Evolutionary conservation across 75 land plant genomes (phyloP), one percentile per base, ranked within the genome.

Genomic region (Sequoiadendron giganteum): DNA sequence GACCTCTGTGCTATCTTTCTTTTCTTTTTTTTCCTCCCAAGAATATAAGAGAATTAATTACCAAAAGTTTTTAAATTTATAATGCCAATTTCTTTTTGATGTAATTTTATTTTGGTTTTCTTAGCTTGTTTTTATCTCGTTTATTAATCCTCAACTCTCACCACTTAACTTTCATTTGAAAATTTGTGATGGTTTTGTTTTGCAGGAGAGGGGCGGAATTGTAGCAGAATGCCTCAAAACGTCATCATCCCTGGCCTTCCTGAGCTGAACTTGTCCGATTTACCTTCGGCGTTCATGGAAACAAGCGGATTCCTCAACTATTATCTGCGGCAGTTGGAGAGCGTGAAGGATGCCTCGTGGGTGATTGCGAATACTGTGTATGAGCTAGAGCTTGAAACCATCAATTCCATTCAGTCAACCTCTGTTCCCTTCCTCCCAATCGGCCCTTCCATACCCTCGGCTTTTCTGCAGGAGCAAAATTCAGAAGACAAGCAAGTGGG

Each of bases 281-380:
- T 78, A 19, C 81, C 81, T 39, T 11, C 43, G 42, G 5, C 81
- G 16, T 78, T 78, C 43, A 78, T 18, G 13, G 81, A 78, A 1
- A 78, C 45, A 16, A 40, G 3, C 1, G 81, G 42, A 2, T 32
- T 16, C 18, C 81, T 78, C 13, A 38, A 78, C 3, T 38, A 38
- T 39, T 78, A 38, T 78, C 81, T 78, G 4, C 81, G 21, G 15
- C 52, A 84, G 40, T 84, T 84, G 2, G 58, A 84, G n/a, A 13
- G 58, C 21, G 10, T 48, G 25, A 47, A 25, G 49, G 85, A 84
- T 15, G 85, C n/a, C 2, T 47, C 56, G 19, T 84, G 85, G 85
- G 58, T 84, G 18, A 48, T 84, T n/a, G 54, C 85, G n/a, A 84
- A 84, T 52, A 48, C 85, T 5, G 25, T 48, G 10, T 47, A 84